Percentiles rank a stretch among this genome's conserved stretches.
phyloP scores from a whole-genome alignment of 2,329 filamentous ascomycete genomes.

The Fusarium dlaminii region DNA sequence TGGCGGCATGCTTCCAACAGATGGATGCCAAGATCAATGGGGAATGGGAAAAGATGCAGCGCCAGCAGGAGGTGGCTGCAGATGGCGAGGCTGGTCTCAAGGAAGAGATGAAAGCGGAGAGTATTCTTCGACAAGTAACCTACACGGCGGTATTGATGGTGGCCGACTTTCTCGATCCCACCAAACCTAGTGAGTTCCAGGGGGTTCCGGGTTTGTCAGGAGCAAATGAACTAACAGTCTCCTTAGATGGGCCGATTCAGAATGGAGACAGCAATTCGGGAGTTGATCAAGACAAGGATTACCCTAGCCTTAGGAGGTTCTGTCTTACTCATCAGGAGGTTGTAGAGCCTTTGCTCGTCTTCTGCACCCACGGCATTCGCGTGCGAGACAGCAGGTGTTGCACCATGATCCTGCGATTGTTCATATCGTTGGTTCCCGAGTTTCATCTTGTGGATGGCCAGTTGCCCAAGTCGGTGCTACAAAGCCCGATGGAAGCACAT shows the following conservation, averaged over 20 bases:
- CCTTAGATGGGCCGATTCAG: conserved; percentile 46
- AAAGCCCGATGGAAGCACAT: conserved; percentile 42
- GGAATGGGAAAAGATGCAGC: conserved; percentile 84
- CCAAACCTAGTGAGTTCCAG: conserved; percentile 67
- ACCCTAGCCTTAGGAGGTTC: conserved; percentile 78
- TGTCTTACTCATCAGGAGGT: conserved; percentile 81
- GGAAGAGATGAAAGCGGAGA: conserved; percentile 98
- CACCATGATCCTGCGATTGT: conserved; percentile 84
- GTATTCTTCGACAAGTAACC: conserved; percentile 90
- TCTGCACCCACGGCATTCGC: conserved; percentile 88
- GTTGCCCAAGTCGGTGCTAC: conserved; percentile 36
- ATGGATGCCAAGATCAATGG: conserved; percentile 86
- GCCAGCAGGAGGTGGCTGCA: conserved; percentile 67
- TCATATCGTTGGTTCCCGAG: conserved; percentile 84
- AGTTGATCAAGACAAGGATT: conserved; percentile 50
- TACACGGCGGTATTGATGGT: conserved; percentile 94
- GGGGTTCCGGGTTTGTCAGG: conserved; percentile 2
- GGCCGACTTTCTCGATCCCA: conserved; percentile 85
- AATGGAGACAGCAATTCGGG: conserved; percentile 36
- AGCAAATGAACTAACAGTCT: conserved; percentile 18
- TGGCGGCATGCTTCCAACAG: conserved; percentile 83
- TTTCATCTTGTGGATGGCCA: conserved; percentile 69
- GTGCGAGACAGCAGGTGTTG: conserved; percentile 92
- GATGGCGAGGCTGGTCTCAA: conserved; percentile 80
- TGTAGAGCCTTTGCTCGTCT: conserved; percentile 88